These are phyloP conservation scores for Parasitella parasitica DNA, from an alignment of 371 early-diverging fungal genomes.

Conservation along the genomic window DNA sequence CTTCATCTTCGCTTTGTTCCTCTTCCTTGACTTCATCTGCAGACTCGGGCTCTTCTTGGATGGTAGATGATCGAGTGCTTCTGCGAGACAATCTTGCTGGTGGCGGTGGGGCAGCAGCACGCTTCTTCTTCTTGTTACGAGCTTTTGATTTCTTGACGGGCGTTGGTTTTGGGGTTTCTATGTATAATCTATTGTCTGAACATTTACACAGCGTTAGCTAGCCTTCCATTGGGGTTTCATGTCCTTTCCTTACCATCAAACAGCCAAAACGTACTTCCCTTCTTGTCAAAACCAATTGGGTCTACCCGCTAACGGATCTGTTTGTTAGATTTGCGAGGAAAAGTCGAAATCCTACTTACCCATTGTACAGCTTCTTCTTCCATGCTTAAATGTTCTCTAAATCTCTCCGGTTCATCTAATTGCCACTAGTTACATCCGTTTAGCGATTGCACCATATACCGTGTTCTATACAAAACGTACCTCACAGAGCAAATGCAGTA, in stretches of 20 bases:
- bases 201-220: not conserved
- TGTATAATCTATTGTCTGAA: constrained; percentile 70
- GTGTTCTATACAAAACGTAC: constrained; percentile 11
- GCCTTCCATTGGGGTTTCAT: not conserved
- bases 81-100: constrained; percentile 24
- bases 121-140: constrained; percentile 13
- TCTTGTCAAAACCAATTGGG: constrained; percentile 69
- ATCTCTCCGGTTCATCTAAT: constrained; percentile 64
- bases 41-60: not conserved
- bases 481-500: constrained; percentile 50
- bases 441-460: not conserved
- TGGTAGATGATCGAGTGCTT: not conserved
- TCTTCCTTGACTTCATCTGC: constrained; percentile 21
- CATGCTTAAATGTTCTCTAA: constrained; percentile 54
- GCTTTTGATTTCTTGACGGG: constrained; percentile 20
- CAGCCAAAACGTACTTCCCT: constrained; percentile 71
- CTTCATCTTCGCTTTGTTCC: constrained; percentile 33
- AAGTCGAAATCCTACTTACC: constrained; percentile 39
- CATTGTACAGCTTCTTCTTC: constrained; percentile 67
- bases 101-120: not conserved
- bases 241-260: constrained; percentile 65
- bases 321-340: not conserved
- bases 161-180: constrained; percentile 49
- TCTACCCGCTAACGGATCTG: constrained; percentile 59
- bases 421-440: constrained; percentile 54